Base-by-base conservation (phyloP, 306 rosid species). In the Alnus rubra region DNA sequence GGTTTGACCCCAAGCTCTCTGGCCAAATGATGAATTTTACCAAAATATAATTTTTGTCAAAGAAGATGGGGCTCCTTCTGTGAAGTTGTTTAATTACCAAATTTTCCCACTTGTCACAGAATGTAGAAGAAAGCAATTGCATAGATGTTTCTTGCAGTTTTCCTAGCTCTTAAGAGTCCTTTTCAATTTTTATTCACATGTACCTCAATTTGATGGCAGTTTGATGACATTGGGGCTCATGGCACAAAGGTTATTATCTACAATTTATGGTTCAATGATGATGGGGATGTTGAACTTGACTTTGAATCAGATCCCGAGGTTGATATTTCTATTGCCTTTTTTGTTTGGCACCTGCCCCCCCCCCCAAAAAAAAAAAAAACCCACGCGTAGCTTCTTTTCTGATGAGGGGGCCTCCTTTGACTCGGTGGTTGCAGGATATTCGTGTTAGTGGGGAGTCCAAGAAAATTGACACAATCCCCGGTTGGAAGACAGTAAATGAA, bases 211-310 rank as follows among this genome's bases (percentile, higher is more conserved):
- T 82, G 70, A 69, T 82, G 86, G 56, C 90, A 95, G 99, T 93
- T 92, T 89, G 82, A 88, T 62, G 88, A 91, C 82, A 86, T 92
- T 78, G 98, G 97, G 79, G 65, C 90, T 79, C 94, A 88, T 65
- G 99, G 99, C 30, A 95, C 99, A 59, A 95, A 95, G 85, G 96
- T 93, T 78, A 82, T 95, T 53, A 69, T 95, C 84, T 95, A 90
- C 81, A 95, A 92, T 81, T 90, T 95, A 84, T 95, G 99, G 99
- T 78, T 75, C 78, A 86, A 82, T 58, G 92, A 88, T 19, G 98
- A 95, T 77, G 88, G 89, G 47, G 76, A 54, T 80, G 75, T 84
- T 82, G 99, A 95, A 83, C 84, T 95, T 31, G 96, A 95, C 76
- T 93, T 92, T 35, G 85, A 86, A 69, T 79, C 79, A 30, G 97